A percentile compares a stretch with the other conserved stretches of the same genome.
Evolutionary conservation across 208 protist species (phyloP).

Genomic region (Plasmodiophora brassicae): DNA sequence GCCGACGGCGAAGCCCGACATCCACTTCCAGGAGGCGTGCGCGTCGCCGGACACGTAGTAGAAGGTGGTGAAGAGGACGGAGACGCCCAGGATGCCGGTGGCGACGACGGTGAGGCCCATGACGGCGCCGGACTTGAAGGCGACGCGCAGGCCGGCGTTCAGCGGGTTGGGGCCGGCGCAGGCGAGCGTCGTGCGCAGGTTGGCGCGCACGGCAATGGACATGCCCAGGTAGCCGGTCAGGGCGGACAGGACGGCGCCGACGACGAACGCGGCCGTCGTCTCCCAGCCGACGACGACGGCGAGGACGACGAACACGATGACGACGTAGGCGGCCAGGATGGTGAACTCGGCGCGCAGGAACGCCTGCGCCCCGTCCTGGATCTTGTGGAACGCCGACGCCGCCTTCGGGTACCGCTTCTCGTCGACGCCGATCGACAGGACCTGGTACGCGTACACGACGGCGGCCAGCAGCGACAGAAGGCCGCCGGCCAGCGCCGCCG

Average conservation of each 20-base stretch:
- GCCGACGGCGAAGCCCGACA: constrained; percentile 80
- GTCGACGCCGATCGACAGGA: constrained; percentile 17
- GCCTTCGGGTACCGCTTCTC: constrained; percentile 22
- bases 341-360: constrained; percentile 34
- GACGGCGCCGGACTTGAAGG: constrained; percentile 45
- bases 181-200: constrained; percentile 57
- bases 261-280: constrained; percentile 44
- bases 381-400: not conserved
- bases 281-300: constrained; percentile 8
- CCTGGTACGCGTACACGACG: constrained; percentile 27
- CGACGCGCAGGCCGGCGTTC: constrained; percentile 54
- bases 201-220: constrained; percentile 59
- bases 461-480: not conserved
- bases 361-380: constrained; percentile 20
- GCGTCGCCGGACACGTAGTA: not conserved
- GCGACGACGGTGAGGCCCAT: constrained; percentile 58
- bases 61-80: constrained; percentile 51
- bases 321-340: not conserved
- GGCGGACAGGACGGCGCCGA: constrained; percentile 48
- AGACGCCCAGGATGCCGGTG: constrained; percentile 57
- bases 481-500: not conserved
- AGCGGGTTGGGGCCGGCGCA: constrained; percentile 29
- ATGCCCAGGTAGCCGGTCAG: constrained; percentile 56
- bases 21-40: constrained; percentile 36
- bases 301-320: constrained; percentile 34